Evolutionary conservation across 345 rosid genomes (phyloP), one percentile per base, ranked within the genome.

Genomic region (Acer negundo): DNA sequence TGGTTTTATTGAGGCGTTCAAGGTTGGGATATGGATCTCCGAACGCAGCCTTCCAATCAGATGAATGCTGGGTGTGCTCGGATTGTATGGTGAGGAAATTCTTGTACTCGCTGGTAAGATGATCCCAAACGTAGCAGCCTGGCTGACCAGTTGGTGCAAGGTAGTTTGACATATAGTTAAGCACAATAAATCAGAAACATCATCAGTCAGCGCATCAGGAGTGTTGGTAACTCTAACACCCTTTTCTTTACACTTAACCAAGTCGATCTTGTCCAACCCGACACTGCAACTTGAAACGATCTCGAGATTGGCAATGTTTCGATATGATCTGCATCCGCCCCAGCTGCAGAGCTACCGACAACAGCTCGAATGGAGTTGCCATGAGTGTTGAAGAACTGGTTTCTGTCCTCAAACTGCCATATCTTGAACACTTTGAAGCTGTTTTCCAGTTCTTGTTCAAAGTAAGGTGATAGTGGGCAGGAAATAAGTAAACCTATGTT

Each of bases 161-260:
- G 26, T 24, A 26, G 28, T 26, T 28, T 28, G 31, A 28, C 2
- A 28, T 28, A 28, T 2, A 28, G 31, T 28, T 28, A 28, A 28
- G 31, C 3, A 2, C 31, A 28, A 28, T 28, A 81, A 66, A 72
- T 89, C 93, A 0, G 91, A 91, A 12, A 85, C 89, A 75, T 89
- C 90, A 46, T 89, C 89, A 40, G 89, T 91, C 87, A 91, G 72
- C 20, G 88, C 91, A 67, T 91, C 89, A 1, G 90, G 91, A 4
- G 90, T 88, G 71, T 87, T 86, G 26, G 90, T 77, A 67, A 88
- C 93, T 72, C 90, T 79, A 61, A 91, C 79, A 55, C 88, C 91
- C 51, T 70, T 91, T 78, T 88, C 90, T 75, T 67, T 61, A 64
- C 91, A 89, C 73, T 76, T 91, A 0, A 35, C 67, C 83, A 89